Conservation (phyloP, 257 asterid species). For the Ilex aquifolium region DNA sequence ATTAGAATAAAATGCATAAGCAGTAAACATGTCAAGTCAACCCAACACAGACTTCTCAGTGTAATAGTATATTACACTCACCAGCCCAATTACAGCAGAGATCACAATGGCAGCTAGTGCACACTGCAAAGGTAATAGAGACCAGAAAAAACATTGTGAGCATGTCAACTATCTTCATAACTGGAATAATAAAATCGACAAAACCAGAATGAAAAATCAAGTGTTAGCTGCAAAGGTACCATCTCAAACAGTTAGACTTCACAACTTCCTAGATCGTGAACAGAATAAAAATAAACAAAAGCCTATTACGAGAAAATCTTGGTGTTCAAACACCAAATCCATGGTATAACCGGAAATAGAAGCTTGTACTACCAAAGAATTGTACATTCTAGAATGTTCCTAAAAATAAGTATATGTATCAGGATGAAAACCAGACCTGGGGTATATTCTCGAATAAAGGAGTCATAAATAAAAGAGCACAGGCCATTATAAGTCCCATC, state of each 20-base stretch:
- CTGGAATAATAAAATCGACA: conserved; percentile 10
- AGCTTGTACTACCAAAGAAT: no score
- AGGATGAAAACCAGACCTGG: conserved; percentile 49
- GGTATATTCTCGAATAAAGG: conserved; percentile 91
- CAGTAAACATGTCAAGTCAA: background rate
- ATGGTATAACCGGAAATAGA: no score
- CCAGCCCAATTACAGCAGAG: conserved; percentile 98
- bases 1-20: no score
- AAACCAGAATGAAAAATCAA: conserved; percentile 2
- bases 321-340: background rate
- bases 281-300: background rate
- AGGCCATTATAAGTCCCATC: conserved; percentile 93
- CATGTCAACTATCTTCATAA: conserved; percentile 2
- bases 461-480: conserved; percentile 92
- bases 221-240: conserved; percentile 11
- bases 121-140: conserved; percentile 51
- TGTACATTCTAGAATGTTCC: background rate
- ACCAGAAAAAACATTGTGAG: background rate
- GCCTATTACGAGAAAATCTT: background rate
- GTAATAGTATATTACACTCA: conserved; percentile 30
- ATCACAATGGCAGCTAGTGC: conserved; percentile 93
- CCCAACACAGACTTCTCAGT: background rate
- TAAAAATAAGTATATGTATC: background rate
- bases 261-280: conserved; percentile 1
- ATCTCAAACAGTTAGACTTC: conserved; percentile 13